Conservation (phyloP, 2,329 filamentous ascomycete species). For the Huntiella decipiens region DNA sequence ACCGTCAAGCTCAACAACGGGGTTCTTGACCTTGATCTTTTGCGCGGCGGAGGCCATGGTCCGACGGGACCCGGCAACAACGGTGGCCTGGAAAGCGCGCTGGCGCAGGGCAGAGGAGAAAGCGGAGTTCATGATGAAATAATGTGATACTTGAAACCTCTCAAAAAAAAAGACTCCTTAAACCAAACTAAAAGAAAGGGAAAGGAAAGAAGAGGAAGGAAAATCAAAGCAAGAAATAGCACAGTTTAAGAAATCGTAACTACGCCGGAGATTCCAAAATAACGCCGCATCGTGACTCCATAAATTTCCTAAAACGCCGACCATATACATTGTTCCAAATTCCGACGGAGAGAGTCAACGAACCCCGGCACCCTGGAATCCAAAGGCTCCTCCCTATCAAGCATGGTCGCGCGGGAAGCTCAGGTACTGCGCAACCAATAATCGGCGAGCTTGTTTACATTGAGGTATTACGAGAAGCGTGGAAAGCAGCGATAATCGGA, state of each 20-base stretch:
- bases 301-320: neutral
- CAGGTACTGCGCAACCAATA: too few species aligned
- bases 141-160: neutral
- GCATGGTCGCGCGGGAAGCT: too few species aligned
- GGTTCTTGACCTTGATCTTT: constrained; percentile 99
- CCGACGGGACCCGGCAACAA: constrained; percentile 15
- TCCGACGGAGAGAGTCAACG: too few species aligned
- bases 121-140: constrained; percentile 6
- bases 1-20: constrained; percentile 91
- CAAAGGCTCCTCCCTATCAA: too few species aligned
- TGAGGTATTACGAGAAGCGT: too few species aligned
- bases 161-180: neutral
- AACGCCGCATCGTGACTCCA: too few species aligned
- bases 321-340: too few species aligned
- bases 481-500: too few species aligned
- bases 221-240: neutral
- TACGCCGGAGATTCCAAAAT: too few species aligned
- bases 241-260: neutral
- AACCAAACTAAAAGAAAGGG: neutral
- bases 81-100: constrained; percentile 11
- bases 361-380: too few species aligned
- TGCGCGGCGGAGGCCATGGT: constrained; percentile 36
- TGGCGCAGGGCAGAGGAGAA: constrained; percentile 11
- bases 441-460: too few species aligned
- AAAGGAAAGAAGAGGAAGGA: neutral